Percentiles rank a stretch among this genome's conserved stretches.
Conservation (phyloP, 441 rosid species). For the Adansonia gregorii region DNA sequence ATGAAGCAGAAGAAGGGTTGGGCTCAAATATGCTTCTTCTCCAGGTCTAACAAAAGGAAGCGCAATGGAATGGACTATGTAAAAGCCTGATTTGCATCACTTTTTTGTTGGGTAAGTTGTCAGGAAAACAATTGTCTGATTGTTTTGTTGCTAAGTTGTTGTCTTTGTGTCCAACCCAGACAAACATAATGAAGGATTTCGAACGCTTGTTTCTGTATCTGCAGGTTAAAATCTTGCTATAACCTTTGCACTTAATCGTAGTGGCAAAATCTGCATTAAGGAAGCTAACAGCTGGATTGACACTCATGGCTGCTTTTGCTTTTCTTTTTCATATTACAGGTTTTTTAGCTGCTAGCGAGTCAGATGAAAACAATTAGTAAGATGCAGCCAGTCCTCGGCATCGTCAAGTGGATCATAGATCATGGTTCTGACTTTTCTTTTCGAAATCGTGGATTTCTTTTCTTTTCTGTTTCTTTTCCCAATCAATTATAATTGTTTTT, state of each 20-base stretch:
- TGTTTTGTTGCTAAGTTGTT: neutral
- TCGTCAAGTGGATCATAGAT: constrained; percentile 31
- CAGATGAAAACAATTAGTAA: constrained; percentile 27
- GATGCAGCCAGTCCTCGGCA: constrained; percentile 22
- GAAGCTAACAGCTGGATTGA: constrained; percentile 12
- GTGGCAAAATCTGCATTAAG: neutral
- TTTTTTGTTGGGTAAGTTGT: constrained; percentile 35
- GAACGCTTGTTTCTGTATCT: neutral
- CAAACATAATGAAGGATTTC: constrained; percentile 1
- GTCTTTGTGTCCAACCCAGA: neutral
- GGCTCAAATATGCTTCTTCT: constrained; percentile 77
- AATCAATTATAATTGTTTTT: neutral
- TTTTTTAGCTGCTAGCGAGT: constrained; percentile 15
- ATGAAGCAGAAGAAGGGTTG: constrained; percentile 78
- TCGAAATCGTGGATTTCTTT: constrained; percentile 43
- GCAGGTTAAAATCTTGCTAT: neutral
- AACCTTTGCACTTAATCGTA: neutral
- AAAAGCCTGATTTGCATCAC: constrained; percentile 46
- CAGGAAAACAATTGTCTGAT: neutral
- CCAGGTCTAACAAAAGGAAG: constrained; percentile 82
- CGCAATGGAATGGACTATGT: constrained; percentile 63
- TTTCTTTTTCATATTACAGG: constrained; percentile 36
- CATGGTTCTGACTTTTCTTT: constrained; percentile 38
- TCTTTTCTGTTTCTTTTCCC: neutral
- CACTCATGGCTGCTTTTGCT: constrained; percentile 20